phyloP scores from a whole-genome alignment of 176 grass and related monocot genomes.

The Aegilops sharonensis region DNA sequence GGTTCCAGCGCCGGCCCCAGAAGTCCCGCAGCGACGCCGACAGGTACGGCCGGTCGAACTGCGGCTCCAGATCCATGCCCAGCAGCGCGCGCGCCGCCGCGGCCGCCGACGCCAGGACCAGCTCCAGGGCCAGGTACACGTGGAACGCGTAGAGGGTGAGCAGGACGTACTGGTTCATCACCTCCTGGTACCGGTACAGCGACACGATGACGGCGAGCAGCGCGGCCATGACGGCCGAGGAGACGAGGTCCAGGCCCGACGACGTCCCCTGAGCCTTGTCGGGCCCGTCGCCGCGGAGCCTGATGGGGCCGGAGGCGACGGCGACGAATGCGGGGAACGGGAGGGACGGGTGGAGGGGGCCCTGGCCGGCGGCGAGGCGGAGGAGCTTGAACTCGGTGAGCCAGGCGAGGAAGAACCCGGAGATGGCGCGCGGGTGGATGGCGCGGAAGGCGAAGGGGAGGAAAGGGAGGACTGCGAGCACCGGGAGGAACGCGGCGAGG shows the following conservation, averaged over 20 bases:
- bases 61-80: constrained; percentile 54
- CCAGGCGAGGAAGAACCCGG: constrained; percentile 68
- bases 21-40: constrained; percentile 50
- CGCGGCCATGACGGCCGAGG: constrained; percentile 38
- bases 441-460: constrained; percentile 54
- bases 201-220: constrained; percentile 49
- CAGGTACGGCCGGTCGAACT: constrained; percentile 66
- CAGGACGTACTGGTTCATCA: constrained; percentile 30
- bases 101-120: constrained; percentile 40
- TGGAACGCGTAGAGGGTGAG: constrained; percentile 48
- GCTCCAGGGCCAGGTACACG: constrained; percentile 58
- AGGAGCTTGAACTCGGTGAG: constrained; percentile 64
- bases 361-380: constrained; percentile 44
- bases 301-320: constrained; percentile 45
- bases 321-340: constrained; percentile 39
- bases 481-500: constrained; percentile 46
- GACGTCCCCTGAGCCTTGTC: background rate
- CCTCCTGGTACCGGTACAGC: constrained; percentile 29
- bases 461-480: constrained; percentile 40
- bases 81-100: constrained; percentile 26
- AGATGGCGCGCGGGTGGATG: constrained; percentile 51
- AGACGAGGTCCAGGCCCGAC: background rate
- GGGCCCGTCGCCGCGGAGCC: background rate
- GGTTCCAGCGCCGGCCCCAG: constrained; percentile 81
- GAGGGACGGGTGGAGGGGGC: constrained; percentile 52